Conservation (phyloP, 768 basidiomycete species). For the Serendipita vermifera region DNA sequence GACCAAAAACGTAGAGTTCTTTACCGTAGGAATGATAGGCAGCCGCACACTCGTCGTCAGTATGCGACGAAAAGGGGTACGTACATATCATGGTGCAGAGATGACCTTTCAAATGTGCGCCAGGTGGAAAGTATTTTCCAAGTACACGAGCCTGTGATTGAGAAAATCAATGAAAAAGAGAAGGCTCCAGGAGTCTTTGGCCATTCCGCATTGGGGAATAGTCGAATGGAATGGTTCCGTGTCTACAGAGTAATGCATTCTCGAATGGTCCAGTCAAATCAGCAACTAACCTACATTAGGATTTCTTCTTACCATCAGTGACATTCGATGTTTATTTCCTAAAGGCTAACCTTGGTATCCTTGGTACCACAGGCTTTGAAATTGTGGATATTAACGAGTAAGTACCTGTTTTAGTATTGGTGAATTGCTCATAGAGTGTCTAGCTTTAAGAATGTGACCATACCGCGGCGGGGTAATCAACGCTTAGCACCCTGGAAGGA, state of each 20-base stretch:
- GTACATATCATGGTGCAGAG: slow-evolving; percentile 12
- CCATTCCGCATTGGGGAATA: slow-evolving; percentile 19
- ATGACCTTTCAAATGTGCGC: slow-evolving; percentile 9
- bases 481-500: slow-evolving; percentile 21
- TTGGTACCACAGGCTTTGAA: slow-evolving; percentile 30
- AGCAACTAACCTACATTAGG: slow-evolving; percentile 11
- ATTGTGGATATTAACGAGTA: slow-evolving; percentile 30
- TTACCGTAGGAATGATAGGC: slow-evolving; percentile 29
- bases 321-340: slow-evolving; percentile 27
- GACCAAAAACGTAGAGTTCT: slow-evolving; percentile 28
- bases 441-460: slow-evolving; percentile 23
- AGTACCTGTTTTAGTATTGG: background rate
- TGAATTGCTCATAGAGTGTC: background rate
- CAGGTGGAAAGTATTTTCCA: slow-evolving; percentile 29
- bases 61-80: slow-evolving; percentile 28
- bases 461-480: slow-evolving; percentile 25
- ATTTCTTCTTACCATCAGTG: slow-evolving; percentile 26
- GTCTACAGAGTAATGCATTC: slow-evolving; percentile 24
- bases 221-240: slow-evolving; percentile 29
- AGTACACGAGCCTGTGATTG: slow-evolving; percentile 30
- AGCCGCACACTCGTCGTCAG: slow-evolving; percentile 30
- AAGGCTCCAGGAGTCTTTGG: slow-evolving; percentile 1
- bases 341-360: slow-evolving; percentile 29
- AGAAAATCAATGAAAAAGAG: slow-evolving; percentile 19
- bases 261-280: background rate